These are phyloP conservation scores for Ceriops decandra DNA, from an alignment of 345 rosid genomes.

Conservation along the genomic window DNA sequence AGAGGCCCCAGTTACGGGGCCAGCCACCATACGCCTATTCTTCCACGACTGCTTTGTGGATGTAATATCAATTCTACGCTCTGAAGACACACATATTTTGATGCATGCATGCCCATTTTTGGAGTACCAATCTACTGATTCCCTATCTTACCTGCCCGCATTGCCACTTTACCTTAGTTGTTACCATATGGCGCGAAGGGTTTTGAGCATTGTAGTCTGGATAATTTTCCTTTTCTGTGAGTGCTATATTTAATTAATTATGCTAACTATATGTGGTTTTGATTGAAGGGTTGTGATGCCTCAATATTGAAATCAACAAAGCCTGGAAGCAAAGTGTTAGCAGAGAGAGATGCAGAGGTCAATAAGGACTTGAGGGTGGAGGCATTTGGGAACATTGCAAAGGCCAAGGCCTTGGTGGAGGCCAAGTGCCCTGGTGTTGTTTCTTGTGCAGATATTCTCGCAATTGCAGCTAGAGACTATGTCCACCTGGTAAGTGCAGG, in stretches of 20 bases:
- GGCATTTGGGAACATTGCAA: slow-evolving; percentile 52
- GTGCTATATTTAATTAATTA: background rate
- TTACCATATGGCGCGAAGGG: background rate
- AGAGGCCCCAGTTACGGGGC: slow-evolving; percentile 65
- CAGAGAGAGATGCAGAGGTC: slow-evolving; percentile 75
- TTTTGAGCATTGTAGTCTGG: too few species aligned
- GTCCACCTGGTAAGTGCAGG: slow-evolving; percentile 45
- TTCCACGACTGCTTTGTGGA: slow-evolving; percentile 96
- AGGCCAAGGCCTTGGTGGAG: slow-evolving; percentile 73
- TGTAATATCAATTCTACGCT: slow-evolving; percentile 27
- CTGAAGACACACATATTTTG: background rate
- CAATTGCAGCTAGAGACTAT: slow-evolving; percentile 80
- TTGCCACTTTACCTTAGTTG: background rate
- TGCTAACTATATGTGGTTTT: background rate
- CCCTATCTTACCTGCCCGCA: background rate
- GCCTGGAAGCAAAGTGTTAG: slow-evolving; percentile 53
- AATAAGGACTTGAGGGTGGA: slow-evolving; percentile 60
- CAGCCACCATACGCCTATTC: slow-evolving; percentile 88
- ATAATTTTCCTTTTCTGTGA: too few species aligned
- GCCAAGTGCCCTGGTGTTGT: slow-evolving; percentile 75
- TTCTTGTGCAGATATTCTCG: slow-evolving; percentile 86
- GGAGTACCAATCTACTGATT: background rate
- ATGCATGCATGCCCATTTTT: slow-evolving; percentile 8
- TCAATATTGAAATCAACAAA: slow-evolving; percentile 60
- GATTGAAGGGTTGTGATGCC: slow-evolving; percentile 76